A percentile compares a stretch with the other conserved stretches of the same genome.
These are phyloP conservation scores for Wickerhamomyces strasburgensis DNA, from an alignment of 805 yeast species.

Conservation along the genomic window DNA sequence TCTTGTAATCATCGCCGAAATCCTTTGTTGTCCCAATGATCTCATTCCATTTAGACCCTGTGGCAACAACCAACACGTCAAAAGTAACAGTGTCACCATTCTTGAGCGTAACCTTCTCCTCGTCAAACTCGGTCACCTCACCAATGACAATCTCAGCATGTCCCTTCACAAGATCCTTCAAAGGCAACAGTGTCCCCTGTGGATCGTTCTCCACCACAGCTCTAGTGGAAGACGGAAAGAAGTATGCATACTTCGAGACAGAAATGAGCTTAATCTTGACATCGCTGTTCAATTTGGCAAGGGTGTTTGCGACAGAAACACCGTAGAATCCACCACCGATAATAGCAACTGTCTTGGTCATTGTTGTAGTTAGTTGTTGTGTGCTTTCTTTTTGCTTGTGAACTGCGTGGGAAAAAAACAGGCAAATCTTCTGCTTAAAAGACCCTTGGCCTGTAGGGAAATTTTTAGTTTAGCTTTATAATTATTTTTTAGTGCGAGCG, in stretches of 20 bases:
- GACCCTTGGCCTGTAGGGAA: too few relatives aligned
- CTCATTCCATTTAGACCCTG: constrained; percentile 27
- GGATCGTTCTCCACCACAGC: constrained; percentile 7
- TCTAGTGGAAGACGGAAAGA: constrained; percentile 11
- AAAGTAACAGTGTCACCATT: constrained; percentile 9
- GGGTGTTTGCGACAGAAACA: constrained; percentile 11
- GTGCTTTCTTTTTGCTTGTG: too few relatives aligned
- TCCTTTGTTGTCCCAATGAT: constrained; percentile 19
- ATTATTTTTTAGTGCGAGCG: too few relatives aligned
- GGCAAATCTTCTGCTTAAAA: too few relatives aligned
- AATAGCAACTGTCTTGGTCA: neutral
- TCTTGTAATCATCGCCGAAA: constrained; percentile 14
- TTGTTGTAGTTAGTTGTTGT: too few relatives aligned
- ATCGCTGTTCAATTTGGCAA: constrained; percentile 2
- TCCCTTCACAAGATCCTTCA: constrained; percentile 13
- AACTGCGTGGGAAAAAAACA: too few relatives aligned
- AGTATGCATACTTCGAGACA: constrained; percentile 9
- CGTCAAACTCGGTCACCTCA: constrained; percentile 12
- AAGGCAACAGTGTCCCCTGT: constrained; percentile 5
- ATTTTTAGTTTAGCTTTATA: too few relatives aligned
- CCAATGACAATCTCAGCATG: constrained; percentile 17
- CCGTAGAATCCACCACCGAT: constrained; percentile 13
- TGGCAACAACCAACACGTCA: constrained; percentile 27
- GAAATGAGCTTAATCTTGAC: constrained; percentile 10
- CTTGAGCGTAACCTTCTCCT: constrained; percentile 12